Percentiles rank a stretch among this genome's conserved stretches.
Evolutionary conservation across 345 rosid genomes (phyloP).

Genomic region (Bruguiera parviflora): DNA sequence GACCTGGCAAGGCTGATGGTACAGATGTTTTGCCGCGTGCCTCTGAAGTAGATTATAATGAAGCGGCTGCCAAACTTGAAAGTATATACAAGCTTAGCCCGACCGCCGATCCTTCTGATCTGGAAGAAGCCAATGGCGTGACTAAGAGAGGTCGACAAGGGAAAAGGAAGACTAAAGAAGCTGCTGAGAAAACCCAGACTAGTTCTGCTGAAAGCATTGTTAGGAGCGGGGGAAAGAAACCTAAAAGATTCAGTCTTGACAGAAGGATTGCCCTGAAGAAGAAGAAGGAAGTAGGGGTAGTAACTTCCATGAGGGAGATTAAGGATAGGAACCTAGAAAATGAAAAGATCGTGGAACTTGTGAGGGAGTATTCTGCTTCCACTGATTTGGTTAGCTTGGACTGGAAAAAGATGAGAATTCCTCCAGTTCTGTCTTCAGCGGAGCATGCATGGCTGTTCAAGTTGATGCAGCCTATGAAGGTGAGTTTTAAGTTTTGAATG

Average conservation of each 20-base stretch:
- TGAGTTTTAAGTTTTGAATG: slow-evolving; percentile 17
- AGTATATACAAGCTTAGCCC: slow-evolving; percentile 77
- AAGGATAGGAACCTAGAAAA: slow-evolving; percentile 17
- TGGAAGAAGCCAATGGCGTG: slow-evolving; percentile 28
- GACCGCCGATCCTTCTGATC: slow-evolving; percentile 30
- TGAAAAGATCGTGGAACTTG: slow-evolving; percentile 71
- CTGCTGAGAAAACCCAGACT: slow-evolving; percentile 26
- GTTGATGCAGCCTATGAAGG: slow-evolving; percentile 95
- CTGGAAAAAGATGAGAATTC: slow-evolving; percentile 95
- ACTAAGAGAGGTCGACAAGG: slow-evolving; percentile 31
- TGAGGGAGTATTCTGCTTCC: slow-evolving; percentile 68
- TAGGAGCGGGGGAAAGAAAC: slow-evolving; percentile 43
- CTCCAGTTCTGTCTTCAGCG: slow-evolving; percentile 74
- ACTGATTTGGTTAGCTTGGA: slow-evolving; percentile 72
- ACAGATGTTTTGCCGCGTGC: slow-evolving; percentile 37
- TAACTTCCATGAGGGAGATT: slow-evolving; percentile 15
- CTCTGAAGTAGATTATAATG: slow-evolving; percentile 68
- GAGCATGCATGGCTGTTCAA: slow-evolving; percentile 93
- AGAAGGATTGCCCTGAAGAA: slow-evolving; percentile 54
- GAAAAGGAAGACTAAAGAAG: slow-evolving; percentile 42
- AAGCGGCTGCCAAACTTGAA: slow-evolving; percentile 90
- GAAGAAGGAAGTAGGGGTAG: slow-evolving; percentile 33
- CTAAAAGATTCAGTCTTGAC: slow-evolving; percentile 66
- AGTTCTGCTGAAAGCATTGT: slow-evolving; percentile 33
- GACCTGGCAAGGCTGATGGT: slow-evolving; percentile 42